Evolutionary conservation across 371 early-diverging fungal species (phyloP).

Genomic region (Mucor racemosus): DNA sequence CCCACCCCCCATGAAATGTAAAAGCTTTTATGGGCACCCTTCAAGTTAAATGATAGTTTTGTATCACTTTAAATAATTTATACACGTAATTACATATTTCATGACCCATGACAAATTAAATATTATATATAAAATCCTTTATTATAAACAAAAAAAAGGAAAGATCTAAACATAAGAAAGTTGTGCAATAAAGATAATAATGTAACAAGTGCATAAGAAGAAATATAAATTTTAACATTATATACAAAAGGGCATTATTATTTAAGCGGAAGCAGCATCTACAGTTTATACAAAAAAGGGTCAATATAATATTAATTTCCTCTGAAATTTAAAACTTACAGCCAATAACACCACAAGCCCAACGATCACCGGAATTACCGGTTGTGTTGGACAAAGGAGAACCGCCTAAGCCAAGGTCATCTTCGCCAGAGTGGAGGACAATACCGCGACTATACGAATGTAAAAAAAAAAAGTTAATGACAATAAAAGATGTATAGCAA

Average conservation of each 20-base stretch:
- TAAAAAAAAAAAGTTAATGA: neutral
- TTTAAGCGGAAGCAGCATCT: slow-evolving; percentile 1
- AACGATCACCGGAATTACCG: slow-evolving; percentile 86
- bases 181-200: slow-evolving; percentile 1
- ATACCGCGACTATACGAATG: slow-evolving; percentile 68
- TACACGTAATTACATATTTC: neutral
- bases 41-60: neutral
- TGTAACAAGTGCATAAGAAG: neutral
- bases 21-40: too few species aligned
- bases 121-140: neutral
- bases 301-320: too few species aligned
- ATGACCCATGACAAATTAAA: neutral
- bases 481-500: neutral
- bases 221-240: neutral
- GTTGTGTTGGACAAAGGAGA: slow-evolving; percentile 79
- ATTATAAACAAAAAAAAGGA: neutral
- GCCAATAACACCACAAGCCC: slow-evolving; percentile 92
- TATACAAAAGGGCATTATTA: neutral
- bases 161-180: neutral
- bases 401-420: slow-evolving; percentile 84
- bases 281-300: neutral
- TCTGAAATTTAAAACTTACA: slow-evolving; percentile 31
- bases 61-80: neutral
- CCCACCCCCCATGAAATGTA: too few species aligned
- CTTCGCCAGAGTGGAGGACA: slow-evolving; percentile 83